Evolutionary conservation across 2,329 filamentous ascomycete species (phyloP), one percentile per base, ranked within the genome.

Genomic region (Fusarium caatingaense): DNA sequence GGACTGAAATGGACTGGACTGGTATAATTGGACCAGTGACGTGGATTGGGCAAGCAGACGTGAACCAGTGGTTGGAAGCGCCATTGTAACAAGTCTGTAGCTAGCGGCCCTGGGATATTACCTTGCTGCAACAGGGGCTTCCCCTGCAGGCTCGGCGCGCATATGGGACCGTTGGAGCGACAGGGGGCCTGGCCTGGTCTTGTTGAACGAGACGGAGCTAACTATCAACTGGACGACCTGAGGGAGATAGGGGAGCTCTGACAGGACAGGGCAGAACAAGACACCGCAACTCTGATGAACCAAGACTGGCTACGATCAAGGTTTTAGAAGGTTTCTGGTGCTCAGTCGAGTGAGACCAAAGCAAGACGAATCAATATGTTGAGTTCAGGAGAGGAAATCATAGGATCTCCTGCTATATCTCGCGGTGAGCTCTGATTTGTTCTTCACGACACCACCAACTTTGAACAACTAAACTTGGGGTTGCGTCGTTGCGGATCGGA

Each of bases 91-190:
- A 56, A 66, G 56, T 71, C 69, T 77, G 73, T 74, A 76, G 63
- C 75, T 76, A 77, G 61, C 60, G 72, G 62, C 41, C 50, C 58
- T 66, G 71, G 73, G 73, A 77, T 74, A 77, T 77, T 77, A 76
- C 73, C 72, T 72, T 68, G 70, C 62, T 75, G 73, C 73, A 72
- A 54, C 74, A 73, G 69, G 74, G 49, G 75, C 68, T 76, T 67
- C 71, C 75, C 72, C 71, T 76, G 75, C 75, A 77, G 74, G 56
- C 47, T 69, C 50, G 60, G 57, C 64, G 62, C 50, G 46, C 54
- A 30, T 56, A 69, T 56, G 68, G 68, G 56, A 69, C 64, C 60
- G 61, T 72, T 71, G 56, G 40, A 66, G 30, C 49, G 51, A 50
- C 60, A 57, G 53, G 60, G 68, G 60, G 11, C 20, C 32, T 54